phyloP scores from a whole-genome alignment of 768 basidiomycete genomes.

The Mycena galericulata region DNA sequence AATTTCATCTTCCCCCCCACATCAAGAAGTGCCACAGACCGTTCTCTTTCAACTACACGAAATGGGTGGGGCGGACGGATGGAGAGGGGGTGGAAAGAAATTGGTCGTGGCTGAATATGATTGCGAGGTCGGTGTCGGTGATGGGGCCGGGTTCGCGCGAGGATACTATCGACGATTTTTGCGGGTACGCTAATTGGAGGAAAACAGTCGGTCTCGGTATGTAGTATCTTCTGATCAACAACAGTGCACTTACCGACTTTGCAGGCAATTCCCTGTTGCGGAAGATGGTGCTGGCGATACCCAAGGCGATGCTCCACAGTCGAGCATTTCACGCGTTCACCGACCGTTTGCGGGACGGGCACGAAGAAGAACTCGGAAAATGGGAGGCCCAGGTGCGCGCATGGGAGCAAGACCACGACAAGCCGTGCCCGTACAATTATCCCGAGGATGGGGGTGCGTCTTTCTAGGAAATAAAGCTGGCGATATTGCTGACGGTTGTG shows the following conservation, averaged over 20 bases:
- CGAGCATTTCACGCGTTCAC: conserved; percentile 28
- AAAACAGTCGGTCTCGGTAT: conserved; percentile 18
- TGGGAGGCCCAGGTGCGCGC: conserved; percentile 31
- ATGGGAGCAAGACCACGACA: conserved; percentile 31
- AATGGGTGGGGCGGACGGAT: conserved; percentile 35
- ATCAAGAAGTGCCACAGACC: conserved; percentile 31
- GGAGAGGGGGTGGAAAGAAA: conserved; percentile 38
- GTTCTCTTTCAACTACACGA: conserved; percentile 35
- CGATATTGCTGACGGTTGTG: neutral
- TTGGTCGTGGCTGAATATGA: conserved; percentile 35
- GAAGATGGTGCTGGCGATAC: conserved; percentile 28
- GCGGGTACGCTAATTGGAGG: conserved; percentile 28
- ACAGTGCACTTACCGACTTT: neutral
- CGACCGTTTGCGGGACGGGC: conserved; percentile 25
- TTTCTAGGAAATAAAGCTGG: neutral
- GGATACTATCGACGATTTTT: conserved; percentile 35
- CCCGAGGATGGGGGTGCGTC: conserved; percentile 30
- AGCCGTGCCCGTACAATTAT: conserved; percentile 32
- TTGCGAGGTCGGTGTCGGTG: conserved; percentile 29
- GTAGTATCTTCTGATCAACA: neutral
- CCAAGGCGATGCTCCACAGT: conserved; percentile 33
- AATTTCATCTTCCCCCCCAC: conserved; percentile 35
- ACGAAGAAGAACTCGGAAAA: conserved; percentile 23
- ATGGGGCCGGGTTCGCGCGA: conserved; percentile 30
- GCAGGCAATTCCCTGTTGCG: neutral